Evolutionary conservation across 768 basidiomycete genomes (phyloP), one percentile per base, ranked within the genome.

Genomic region (Kockovaella imperatae): DNA sequence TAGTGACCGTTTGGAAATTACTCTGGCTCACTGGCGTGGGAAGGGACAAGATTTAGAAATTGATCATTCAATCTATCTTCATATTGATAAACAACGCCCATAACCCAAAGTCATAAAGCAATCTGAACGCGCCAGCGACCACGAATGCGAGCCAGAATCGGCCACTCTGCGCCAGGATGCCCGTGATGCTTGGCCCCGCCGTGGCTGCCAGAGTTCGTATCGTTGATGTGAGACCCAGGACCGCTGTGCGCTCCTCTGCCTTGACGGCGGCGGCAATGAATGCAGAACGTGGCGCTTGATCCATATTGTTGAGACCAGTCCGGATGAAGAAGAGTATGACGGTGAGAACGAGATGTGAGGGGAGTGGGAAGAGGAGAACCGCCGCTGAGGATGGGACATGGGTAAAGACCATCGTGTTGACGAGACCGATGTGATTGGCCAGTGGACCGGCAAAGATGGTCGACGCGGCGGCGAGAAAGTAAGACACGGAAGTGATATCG

Each of bases 351-450:
- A 65, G 32, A 20, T 49, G 51, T 14, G 53, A 38, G 3, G 57
- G 42, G 5, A 49, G 28, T 5, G 63, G 63, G 30, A 60, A 53
- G 14, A 62, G 47, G 3, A 59, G 42, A 20, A 65, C 52, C 2
- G 58, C 49, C 8, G 49, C 30, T 13, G 60, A 59, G 3, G 60
- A 59, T 10, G 63, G 63, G 3, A 62, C 28, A 42, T 65, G 63
- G 5, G 63, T 62, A 56, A 63, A 63, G 2, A 56, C 61, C 61
- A 63, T 63, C 18, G 61, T 63, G n/a, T 60, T 60, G 52, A 63
- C 49, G 6, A 54, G 35, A 2, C 63, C 63, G 26, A 65, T 21
- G 23, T 45, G 57, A 32, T 57, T 54, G 13, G 63, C 54, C 1
- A 65, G 49, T 2, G 60, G 52, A 3, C 52, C 63, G 4, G 63